Evolutionary conservation across 192 early-diverging fungal genomes (phyloP).

Genomic region (Funneliformis geosporum): DNA sequence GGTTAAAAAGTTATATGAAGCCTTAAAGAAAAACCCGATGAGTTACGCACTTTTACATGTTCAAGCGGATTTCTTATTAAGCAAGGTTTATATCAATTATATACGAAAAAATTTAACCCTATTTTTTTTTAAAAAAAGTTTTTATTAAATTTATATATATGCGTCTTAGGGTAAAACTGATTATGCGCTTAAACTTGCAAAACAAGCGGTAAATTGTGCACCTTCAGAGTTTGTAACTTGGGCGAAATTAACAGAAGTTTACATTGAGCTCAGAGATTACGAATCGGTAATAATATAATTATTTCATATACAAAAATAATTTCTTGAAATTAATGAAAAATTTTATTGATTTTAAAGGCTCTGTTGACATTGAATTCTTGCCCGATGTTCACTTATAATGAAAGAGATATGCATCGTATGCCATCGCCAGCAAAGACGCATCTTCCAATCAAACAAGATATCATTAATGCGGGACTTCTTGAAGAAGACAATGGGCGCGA

Average conservation of each 20-base stretch:
- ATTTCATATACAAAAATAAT: neutral
- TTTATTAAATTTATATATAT: neutral
- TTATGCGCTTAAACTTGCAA: conserved; percentile 83
- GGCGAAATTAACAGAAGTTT: conserved; percentile 93
- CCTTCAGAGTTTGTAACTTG: conserved; percentile 95
- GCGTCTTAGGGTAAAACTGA: conserved; percentile 57
- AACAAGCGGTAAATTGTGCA: conserved; percentile 90
- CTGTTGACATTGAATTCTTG: conserved; percentile 96
- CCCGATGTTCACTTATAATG: conserved; percentile 96
- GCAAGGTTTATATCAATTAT: conserved; percentile 57
- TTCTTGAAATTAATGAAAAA: neutral
- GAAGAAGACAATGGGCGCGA: conserved; percentile 63
- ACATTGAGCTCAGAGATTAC: conserved; percentile 84
- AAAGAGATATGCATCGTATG: conserved; percentile 88
- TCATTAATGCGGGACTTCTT: conserved; percentile 56
- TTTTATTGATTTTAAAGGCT: conserved; percentile 56
- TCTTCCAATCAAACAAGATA: conserved; percentile 84
- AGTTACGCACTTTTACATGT: conserved; percentile 86
- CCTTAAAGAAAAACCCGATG: conserved; percentile 73
- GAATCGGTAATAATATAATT: conserved; percentile 61
- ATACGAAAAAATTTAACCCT: neutral
- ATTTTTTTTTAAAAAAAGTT: neutral
- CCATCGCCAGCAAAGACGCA: conserved; percentile 86
- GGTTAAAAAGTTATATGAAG: conserved; percentile 82
- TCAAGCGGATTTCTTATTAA: conserved; percentile 85